These are phyloP conservation scores for Borovskyia barvae DNA, from an alignment of 208 protist genomes.

Conservation along the genomic window DNA sequence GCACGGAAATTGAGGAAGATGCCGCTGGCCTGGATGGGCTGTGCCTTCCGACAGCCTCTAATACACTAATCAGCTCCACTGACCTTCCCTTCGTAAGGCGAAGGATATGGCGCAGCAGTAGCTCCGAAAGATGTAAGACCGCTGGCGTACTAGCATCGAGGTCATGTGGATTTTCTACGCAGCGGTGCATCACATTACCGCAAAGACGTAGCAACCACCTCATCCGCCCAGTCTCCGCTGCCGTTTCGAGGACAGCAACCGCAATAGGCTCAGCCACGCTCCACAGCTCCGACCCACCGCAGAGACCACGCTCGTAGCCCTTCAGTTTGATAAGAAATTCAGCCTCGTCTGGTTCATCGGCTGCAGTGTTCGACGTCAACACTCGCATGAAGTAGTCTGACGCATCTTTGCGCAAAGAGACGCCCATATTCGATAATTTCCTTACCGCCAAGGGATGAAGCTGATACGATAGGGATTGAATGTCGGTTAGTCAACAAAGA, in stretches of 20 bases:
- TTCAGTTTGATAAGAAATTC: conserved; percentile 34
- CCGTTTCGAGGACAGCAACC: conserved; percentile 18
- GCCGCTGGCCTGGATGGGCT: neutral
- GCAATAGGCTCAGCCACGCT: conserved; percentile 44
- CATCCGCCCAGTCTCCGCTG: conserved; percentile 26
- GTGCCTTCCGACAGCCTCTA: conserved; percentile 19
- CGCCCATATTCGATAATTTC: conserved; percentile 54
- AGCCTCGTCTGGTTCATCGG: conserved; percentile 14
- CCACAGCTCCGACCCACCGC: conserved; percentile 47
- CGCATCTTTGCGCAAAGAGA: conserved; percentile 53
- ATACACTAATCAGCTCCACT: conserved; percentile 27
- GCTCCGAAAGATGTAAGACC: conserved; percentile 43
- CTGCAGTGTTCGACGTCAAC: conserved; percentile 11
- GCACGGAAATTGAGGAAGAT: neutral
- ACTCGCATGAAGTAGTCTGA: conserved; percentile 39
- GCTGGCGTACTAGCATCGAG: conserved; percentile 22
- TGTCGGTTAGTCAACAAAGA: too few species aligned
- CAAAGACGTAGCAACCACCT: conserved; percentile 61
- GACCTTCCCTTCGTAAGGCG: conserved; percentile 32
- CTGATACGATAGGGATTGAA: too few species aligned
- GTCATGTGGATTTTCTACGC: conserved; percentile 23
- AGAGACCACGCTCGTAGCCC: conserved; percentile 36
- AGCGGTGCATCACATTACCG: conserved; percentile 25
- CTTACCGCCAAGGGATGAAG: too few species aligned
- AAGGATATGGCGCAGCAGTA: conserved; percentile 60